Evolutionary conservation across 2,329 filamentous ascomycete species (phyloP).

Genomic region (Ophiosphaerella herpotricha): DNA sequence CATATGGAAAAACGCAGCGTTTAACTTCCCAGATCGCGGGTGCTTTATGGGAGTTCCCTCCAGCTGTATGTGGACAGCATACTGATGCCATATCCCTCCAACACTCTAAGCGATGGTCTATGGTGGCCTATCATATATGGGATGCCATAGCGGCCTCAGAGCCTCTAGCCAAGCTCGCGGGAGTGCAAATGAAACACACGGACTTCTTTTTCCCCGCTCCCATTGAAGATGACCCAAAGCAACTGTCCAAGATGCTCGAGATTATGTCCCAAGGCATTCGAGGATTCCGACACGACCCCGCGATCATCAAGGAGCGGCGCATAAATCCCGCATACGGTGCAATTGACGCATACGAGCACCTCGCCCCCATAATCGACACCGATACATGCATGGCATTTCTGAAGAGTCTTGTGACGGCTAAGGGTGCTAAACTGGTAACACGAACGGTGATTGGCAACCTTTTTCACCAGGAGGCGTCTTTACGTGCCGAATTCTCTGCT

Average conservation of each 20-base stretch:
- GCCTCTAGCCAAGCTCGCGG: slow-evolving; percentile 32
- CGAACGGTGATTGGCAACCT: slow-evolving; percentile 47
- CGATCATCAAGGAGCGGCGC: slow-evolving; percentile 40
- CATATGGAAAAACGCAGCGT: slow-evolving; percentile 39
- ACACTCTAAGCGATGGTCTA: slow-evolving; percentile 50
- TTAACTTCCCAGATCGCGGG: slow-evolving; percentile 55
- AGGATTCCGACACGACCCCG: slow-evolving; percentile 43
- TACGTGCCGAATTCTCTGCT: slow-evolving; percentile 36
- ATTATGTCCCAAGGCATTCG: slow-evolving; percentile 47
- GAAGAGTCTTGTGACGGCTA: slow-evolving; percentile 47
- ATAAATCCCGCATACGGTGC: slow-evolving; percentile 43
- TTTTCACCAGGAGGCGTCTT: slow-evolving; percentile 40
- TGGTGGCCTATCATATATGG: slow-evolving; percentile 51
- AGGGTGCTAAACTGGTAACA: slow-evolving; percentile 49
- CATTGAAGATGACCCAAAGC: slow-evolving; percentile 40
- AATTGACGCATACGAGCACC: slow-evolving; percentile 52
- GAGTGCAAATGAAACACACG: slow-evolving; percentile 47
- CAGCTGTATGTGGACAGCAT: slow-evolving; percentile 52
- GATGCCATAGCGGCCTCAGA: slow-evolving; percentile 46
- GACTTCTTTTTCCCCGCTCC: slow-evolving; percentile 49
- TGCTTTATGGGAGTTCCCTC: slow-evolving; percentile 55
- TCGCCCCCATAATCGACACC: slow-evolving; percentile 54
- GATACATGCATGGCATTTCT: slow-evolving; percentile 52
- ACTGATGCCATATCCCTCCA: slow-evolving; percentile 48
- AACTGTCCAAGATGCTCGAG: slow-evolving; percentile 48